A percentile compares a stretch with the other conserved stretches of the same genome.
Evolutionary conservation across 1,284 basidiomycete species (phyloP).

Genomic region (Cryptococcus sp.): DNA sequence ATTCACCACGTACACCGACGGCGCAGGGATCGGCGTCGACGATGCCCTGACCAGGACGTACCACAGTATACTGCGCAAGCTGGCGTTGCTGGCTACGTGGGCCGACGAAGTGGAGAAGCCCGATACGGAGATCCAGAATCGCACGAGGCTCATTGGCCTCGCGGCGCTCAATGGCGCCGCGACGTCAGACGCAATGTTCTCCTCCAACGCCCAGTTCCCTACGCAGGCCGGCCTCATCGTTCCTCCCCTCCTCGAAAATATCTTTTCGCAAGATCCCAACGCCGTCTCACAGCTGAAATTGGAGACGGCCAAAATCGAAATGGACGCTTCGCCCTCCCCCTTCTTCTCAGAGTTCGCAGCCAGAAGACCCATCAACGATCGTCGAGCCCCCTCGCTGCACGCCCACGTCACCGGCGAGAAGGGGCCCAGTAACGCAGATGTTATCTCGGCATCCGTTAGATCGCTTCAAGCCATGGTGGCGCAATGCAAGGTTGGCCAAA

Average conservation of each 20-base stretch:
- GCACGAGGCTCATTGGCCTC: conserved; percentile 81
- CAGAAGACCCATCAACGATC: conserved; percentile 66
- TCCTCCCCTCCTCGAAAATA: conserved; percentile 70
- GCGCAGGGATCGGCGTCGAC: conserved; percentile 76
- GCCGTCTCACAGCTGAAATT: conserved; percentile 65
- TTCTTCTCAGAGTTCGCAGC: conserved; percentile 79
- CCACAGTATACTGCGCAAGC: conserved; percentile 66
- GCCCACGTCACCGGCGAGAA: conserved; percentile 83
- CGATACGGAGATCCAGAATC: conserved; percentile 52
- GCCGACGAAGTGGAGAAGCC: conserved; percentile 25
- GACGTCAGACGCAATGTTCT: conserved; percentile 81
- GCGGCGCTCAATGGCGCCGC: conserved; percentile 78
- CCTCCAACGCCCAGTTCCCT: conserved; percentile 72
- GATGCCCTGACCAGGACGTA: conserved; percentile 70
- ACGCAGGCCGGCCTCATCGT: conserved; percentile 72
- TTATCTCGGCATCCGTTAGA: conserved; percentile 71
- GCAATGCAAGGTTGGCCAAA: conserved; percentile 76
- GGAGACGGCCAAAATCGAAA: conserved; percentile 66
- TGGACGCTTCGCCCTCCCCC: conserved; percentile 65
- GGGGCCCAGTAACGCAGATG: conserved; percentile 73
- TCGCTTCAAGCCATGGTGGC: conserved; percentile 72
- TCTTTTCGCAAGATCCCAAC: conserved; percentile 60
- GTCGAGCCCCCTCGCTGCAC: conserved; percentile 83
- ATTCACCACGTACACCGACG: conserved; percentile 90
- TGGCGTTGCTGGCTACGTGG: conserved; percentile 61